These are phyloP conservation scores for Fragosphaeria purpurea DNA, from an alignment of 2,329 filamentous ascomycete genomes.

Conservation along the genomic window DNA sequence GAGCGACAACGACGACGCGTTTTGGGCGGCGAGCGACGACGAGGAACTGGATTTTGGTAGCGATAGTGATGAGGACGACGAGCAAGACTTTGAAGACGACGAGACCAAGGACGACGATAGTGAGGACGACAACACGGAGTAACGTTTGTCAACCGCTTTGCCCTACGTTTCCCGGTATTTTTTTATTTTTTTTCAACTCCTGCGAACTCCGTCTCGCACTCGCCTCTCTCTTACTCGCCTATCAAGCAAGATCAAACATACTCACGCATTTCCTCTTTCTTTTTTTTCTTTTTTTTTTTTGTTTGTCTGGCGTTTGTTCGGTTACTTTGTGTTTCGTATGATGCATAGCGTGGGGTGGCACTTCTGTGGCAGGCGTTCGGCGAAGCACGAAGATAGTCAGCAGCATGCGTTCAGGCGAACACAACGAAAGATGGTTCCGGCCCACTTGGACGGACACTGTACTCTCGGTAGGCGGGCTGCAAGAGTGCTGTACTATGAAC, in stretches of 20 bases:
- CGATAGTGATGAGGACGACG: constrained; percentile 46
- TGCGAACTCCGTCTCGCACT: too few species aligned
- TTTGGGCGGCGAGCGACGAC: constrained; percentile 70
- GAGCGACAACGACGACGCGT: constrained; percentile 63
- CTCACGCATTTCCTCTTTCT: not conserved
- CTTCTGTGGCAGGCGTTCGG: too few species aligned
- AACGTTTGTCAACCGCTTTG: not conserved
- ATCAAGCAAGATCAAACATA: too few species aligned
- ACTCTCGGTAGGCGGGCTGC: too few species aligned
- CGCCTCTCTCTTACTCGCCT: too few species aligned
- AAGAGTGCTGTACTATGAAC: too few species aligned
- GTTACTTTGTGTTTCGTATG: too few species aligned
- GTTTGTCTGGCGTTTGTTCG: not conserved
- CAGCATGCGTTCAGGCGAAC: too few species aligned
- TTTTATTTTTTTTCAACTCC: not conserved
- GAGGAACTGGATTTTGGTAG: constrained; percentile 71
- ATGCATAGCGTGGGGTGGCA: too few species aligned
- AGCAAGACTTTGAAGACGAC: constrained; percentile 32
- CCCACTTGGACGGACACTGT: too few species aligned
- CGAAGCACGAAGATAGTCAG: too few species aligned
- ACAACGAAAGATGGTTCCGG: too few species aligned
- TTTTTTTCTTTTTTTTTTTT: not conserved
- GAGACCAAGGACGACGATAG: constrained; percentile 50
- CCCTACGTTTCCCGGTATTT: not conserved
- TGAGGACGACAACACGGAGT: constrained; percentile 26